Conservation (phyloP, 2,329 filamentous ascomycete species). For the Ophiognomonia clavigignenti-juglandacearum region DNA sequence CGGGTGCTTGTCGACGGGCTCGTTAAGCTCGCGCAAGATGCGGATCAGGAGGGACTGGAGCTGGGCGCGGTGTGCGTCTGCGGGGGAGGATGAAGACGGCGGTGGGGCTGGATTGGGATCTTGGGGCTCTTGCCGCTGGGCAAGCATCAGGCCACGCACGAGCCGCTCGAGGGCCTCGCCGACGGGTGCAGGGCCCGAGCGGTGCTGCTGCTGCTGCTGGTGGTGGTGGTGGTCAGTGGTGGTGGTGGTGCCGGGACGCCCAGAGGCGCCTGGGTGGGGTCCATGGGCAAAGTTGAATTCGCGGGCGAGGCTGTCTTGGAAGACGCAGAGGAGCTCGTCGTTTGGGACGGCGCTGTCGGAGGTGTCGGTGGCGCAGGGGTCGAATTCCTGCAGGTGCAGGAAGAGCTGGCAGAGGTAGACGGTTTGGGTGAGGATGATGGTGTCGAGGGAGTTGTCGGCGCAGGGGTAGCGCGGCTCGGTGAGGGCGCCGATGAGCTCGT, state of each 20-base stretch:
- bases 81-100: not conserved
- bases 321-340: constrained; percentile 14
- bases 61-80: not conserved
- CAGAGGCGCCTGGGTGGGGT: no score
- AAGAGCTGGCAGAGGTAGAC: constrained; percentile 16
- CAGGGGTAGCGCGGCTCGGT: constrained; percentile 14
- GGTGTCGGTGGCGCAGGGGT: constrained; percentile 10
- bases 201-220: no score
- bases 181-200: constrained; percentile 9
- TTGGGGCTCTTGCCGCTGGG: constrained; percentile 8
- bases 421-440: constrained; percentile 16
- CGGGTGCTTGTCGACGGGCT: constrained; percentile 3
- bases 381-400: constrained; percentile 15
- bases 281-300: constrained; percentile 13
- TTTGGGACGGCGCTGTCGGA: constrained; percentile 5
- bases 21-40: constrained; percentile 9
- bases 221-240: no score
- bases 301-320: constrained; percentile 14
- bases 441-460: constrained; percentile 13
- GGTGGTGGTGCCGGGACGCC: no score
- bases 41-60: constrained; percentile 10
- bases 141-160: constrained; percentile 12
- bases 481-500: constrained; percentile 14
- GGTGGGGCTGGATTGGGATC: not conserved
- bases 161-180: constrained; percentile 15